Percentiles rank a stretch among this genome's conserved stretches.
These are phyloP conservation scores for Plasmodium gonderi DNA, from an alignment of 169 alveolate genomes.

Conservation along the genomic window DNA sequence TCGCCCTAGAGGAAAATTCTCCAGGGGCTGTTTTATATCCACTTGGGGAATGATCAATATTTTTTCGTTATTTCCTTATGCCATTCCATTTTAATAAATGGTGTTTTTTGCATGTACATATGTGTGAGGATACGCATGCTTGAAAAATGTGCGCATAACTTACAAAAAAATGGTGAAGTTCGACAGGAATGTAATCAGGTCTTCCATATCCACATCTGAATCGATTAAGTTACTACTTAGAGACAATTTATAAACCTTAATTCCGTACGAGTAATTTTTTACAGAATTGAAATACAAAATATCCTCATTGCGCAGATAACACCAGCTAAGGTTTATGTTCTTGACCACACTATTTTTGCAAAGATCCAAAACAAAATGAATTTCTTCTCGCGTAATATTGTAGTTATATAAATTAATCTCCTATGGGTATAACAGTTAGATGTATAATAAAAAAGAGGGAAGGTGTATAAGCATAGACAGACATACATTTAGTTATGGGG, in stretches of 20 bases:
- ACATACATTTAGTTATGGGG: background rate
- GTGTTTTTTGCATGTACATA: background rate
- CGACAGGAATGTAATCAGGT: conserved; percentile 23
- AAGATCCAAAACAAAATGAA: conserved; percentile 26
- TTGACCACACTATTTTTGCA: conserved; percentile 26
- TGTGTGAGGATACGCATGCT: too few relatives aligned
- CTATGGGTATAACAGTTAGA: conserved; percentile 17
- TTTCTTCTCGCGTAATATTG: conserved; percentile 41
- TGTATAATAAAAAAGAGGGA: conserved; percentile 10
- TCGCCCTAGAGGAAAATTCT: background rate
- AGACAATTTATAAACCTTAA: conserved; percentile 54
- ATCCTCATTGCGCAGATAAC: conserved; percentile 58
- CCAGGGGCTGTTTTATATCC: background rate
- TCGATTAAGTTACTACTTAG: conserved; percentile 22
- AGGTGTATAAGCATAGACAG: background rate
- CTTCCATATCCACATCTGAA: conserved; percentile 1
- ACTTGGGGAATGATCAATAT: background rate
- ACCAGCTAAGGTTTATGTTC: conserved; percentile 31
- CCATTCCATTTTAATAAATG: background rate
- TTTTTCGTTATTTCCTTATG: background rate
- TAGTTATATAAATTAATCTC: conserved; percentile 52
- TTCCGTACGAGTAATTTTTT: conserved; percentile 12
- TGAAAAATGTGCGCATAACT: conserved; percentile 7
- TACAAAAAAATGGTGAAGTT: conserved; percentile 59
- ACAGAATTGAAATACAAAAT: conserved; percentile 37